Conservation (phyloP, 345 rosid genomes). For the Eucalyptus sp. region DNA sequence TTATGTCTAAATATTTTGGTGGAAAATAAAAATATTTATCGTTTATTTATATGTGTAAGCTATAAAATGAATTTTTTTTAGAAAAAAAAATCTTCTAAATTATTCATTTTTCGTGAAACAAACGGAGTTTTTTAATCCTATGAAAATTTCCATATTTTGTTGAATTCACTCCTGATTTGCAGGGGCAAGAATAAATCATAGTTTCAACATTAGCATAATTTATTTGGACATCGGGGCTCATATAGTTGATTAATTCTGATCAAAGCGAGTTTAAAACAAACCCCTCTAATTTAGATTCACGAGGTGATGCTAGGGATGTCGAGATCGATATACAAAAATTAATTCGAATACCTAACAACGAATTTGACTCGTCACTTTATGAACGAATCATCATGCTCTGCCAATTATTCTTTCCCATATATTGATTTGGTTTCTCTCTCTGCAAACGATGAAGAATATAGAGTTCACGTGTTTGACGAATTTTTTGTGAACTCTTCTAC, state of each 20-base stretch:
- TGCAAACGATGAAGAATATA: background rate
- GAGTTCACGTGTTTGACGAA: too few relatives aligned
- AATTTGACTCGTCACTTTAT: background rate
- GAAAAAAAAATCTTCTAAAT: too few relatives aligned
- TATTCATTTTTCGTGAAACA: background rate
- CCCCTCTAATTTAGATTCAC: background rate
- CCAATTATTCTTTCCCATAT: background rate
- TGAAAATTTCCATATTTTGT: background rate
- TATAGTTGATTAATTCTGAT: background rate
- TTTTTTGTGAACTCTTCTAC: too few relatives aligned
- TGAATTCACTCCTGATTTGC: background rate
- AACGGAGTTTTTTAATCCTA: too few relatives aligned
- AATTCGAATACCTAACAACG: too few relatives aligned
- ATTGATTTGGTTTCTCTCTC: background rate
- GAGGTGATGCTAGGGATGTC: background rate
- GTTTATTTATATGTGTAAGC: too few relatives aligned
- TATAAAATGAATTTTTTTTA: too few relatives aligned
- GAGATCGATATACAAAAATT: background rate
- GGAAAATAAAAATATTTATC: too few relatives aligned
- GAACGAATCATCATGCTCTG: background rate
- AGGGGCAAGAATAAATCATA: too few relatives aligned
- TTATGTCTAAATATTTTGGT: too few relatives aligned
- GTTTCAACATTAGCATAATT: background rate
- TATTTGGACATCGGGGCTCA: background rate
- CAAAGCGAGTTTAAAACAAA: background rate